phyloP scores from a whole-genome alignment of 2,329 filamentous ascomycete genomes.

The Fusarium ambrosium region DNA sequence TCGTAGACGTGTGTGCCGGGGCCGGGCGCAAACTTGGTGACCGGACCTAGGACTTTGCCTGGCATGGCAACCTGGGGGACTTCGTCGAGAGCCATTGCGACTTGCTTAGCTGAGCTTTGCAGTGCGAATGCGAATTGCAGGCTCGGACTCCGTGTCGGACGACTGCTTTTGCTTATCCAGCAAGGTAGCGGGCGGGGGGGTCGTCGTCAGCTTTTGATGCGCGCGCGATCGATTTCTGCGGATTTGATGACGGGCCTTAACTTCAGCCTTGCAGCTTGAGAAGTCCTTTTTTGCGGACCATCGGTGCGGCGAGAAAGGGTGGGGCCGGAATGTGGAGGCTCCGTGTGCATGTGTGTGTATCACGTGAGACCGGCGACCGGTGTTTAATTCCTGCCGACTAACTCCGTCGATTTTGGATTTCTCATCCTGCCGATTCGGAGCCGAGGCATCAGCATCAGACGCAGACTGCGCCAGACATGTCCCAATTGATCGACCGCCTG shows the following conservation, averaged over 20 bases:
- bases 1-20: slow-evolving; percentile 87
- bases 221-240: slow-evolving; percentile 7
- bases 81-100: slow-evolving; percentile 50
- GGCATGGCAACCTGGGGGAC: slow-evolving; percentile 77
- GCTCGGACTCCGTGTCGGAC: slow-evolving; percentile 14
- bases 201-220: slow-evolving; percentile 21
- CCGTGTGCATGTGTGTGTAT: not conserved
- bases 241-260: slow-evolving; percentile 21
- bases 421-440: slow-evolving; percentile 37
- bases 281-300: slow-evolving; percentile 30
- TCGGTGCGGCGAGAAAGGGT: slow-evolving; percentile 25
- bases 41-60: slow-evolving; percentile 82
- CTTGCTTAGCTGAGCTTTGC: slow-evolving; percentile 32
- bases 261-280: slow-evolving; percentile 31
- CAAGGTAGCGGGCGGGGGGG: not conserved
- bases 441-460: slow-evolving; percentile 22
- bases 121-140: not conserved
- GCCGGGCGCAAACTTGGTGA: slow-evolving; percentile 77
- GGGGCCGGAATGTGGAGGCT: slow-evolving; percentile 28
- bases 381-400: slow-evolving; percentile 47
- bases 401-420: slow-evolving; percentile 36
- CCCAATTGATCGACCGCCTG: not conserved
- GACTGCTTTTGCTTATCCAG: slow-evolving; percentile 22
- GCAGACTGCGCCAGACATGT: not conserved
- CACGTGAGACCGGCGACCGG: slow-evolving; percentile 35